Conservation (phyloP, 768 basidiomycete species). For the Podaxis carcinomalis region DNA sequence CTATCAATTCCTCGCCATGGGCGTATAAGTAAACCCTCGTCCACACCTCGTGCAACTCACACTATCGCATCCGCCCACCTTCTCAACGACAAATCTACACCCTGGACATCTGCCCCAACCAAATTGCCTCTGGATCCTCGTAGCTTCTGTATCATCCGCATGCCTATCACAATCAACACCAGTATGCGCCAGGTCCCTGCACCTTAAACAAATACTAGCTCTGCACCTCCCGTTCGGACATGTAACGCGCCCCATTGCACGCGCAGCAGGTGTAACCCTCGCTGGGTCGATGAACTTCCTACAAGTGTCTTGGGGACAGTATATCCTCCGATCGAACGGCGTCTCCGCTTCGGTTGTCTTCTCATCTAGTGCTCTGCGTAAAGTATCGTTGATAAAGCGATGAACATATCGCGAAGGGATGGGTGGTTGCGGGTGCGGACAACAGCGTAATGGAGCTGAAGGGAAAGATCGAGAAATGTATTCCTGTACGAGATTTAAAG, state of each 20-base stretch:
- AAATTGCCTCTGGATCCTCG: background rate
- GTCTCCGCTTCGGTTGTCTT: conserved; percentile 11
- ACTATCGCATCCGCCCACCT: background rate
- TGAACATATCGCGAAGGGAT: conserved; percentile 1
- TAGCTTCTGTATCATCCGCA: background rate
- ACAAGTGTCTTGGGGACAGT: conserved; percentile 14
- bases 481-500: conserved; percentile 6
- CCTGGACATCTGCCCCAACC: conserved; percentile 9
- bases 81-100: conserved; percentile 7
- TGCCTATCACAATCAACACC: conserved; percentile 5
- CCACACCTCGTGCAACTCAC: conserved; percentile 2
- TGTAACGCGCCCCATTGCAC: background rate
- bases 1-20: background rate
- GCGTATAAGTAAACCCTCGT: background rate
- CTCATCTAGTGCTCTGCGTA: background rate
- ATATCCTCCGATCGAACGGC: conserved; percentile 8
- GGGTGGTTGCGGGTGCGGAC: conserved; percentile 5
- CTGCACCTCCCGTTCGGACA: background rate
- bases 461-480: conserved; percentile 6
- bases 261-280: background rate
- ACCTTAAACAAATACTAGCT: background rate
- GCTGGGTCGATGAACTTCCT: conserved; percentile 12
- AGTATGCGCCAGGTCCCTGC: background rate
- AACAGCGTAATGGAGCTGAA: conserved; percentile 4
- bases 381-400: conserved; percentile 3